A percentile compares a stretch with the other conserved stretches of the same genome.
These are phyloP conservation scores for Primulina eburnea DNA, from an alignment of 257 asterid genomes.

Conservation along the genomic window DNA sequence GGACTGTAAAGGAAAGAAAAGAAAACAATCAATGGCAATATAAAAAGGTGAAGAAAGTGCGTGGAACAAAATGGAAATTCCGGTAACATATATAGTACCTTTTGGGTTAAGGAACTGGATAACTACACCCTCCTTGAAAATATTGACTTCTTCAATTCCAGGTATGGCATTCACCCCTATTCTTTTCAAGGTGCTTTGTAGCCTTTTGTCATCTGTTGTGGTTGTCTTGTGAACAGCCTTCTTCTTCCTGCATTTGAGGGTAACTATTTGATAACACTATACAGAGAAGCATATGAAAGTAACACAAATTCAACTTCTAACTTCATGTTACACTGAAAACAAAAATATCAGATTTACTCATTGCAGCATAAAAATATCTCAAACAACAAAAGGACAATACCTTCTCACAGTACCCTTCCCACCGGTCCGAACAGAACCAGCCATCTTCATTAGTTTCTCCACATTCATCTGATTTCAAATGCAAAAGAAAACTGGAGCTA, in stretches of 20 bases:
- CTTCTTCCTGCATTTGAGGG: constrained; percentile 52
- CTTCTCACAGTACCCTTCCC: constrained; percentile 76
- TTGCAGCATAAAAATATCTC: background rate
- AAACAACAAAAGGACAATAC: constrained; percentile 27
- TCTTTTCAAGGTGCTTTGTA: constrained; percentile 72
- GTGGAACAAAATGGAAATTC: background rate
- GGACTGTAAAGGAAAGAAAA: constrained; percentile 39
- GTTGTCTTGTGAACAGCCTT: constrained; percentile 76
- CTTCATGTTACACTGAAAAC: too few species aligned
- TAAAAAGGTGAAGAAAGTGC: background rate
- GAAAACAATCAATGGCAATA: background rate
- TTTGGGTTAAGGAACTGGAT: constrained; percentile 65
- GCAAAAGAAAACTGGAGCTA: constrained; percentile 15
- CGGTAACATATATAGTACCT: constrained; percentile 32
- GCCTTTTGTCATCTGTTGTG: constrained; percentile 70
- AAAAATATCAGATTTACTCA: background rate
- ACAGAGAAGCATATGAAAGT: background rate
- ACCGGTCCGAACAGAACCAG: constrained; percentile 71
- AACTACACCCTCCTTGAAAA: constrained; percentile 69
- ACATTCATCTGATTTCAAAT: constrained; percentile 53
- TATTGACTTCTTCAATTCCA: constrained; percentile 68
- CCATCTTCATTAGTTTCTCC: constrained; percentile 67
- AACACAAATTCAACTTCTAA: background rate
- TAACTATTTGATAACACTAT: background rate
- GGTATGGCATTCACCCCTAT: constrained; percentile 70